Conservation (phyloP, 2,329 filamentous ascomycete species). For the Thielaviopsis populi region DNA sequence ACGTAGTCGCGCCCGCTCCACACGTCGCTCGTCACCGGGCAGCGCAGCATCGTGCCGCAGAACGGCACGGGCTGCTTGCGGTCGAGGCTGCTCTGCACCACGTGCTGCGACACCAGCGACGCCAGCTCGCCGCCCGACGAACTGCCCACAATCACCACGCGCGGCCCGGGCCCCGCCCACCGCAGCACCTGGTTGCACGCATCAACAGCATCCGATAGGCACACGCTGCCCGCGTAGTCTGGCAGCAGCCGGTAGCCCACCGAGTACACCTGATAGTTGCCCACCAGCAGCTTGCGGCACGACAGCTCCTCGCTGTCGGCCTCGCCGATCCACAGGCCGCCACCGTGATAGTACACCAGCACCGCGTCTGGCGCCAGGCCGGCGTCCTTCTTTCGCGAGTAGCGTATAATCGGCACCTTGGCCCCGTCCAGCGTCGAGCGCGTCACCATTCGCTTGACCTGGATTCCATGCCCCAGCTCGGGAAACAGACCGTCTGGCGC, state of each 20-base stretch:
- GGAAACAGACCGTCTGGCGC: slow-evolving; percentile 25
- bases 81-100: slow-evolving; percentile 21
- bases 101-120: slow-evolving; percentile 28
- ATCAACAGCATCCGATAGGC: slow-evolving; percentile 29
- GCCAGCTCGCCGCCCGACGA: slow-evolving; percentile 36
- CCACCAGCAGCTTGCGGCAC: slow-evolving; percentile 27
- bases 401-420: slow-evolving; percentile 27
- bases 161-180: slow-evolving; percentile 15
- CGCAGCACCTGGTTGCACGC: slow-evolving; percentile 22
- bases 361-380: slow-evolving; percentile 19
- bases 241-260: slow-evolving; percentile 34
- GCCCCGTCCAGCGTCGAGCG: slow-evolving; percentile 24
- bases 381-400: slow-evolving; percentile 20
- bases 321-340: slow-evolving; percentile 33
- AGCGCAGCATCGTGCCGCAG: slow-evolving; percentile 30
- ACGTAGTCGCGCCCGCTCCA: slow-evolving; percentile 26
- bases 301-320: slow-evolving; percentile 35
- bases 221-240: slow-evolving; percentile 26
- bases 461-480: slow-evolving; percentile 25
- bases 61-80: background rate
- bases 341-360: slow-evolving; percentile 35
- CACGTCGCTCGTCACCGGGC: slow-evolving; percentile 34
- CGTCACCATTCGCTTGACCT: slow-evolving; percentile 21
- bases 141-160: slow-evolving; percentile 29
- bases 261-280: slow-evolving; percentile 27